phyloP scores from a whole-genome alignment of 1,284 basidiomycete genomes.

The Ustilago cynodontis region DNA sequence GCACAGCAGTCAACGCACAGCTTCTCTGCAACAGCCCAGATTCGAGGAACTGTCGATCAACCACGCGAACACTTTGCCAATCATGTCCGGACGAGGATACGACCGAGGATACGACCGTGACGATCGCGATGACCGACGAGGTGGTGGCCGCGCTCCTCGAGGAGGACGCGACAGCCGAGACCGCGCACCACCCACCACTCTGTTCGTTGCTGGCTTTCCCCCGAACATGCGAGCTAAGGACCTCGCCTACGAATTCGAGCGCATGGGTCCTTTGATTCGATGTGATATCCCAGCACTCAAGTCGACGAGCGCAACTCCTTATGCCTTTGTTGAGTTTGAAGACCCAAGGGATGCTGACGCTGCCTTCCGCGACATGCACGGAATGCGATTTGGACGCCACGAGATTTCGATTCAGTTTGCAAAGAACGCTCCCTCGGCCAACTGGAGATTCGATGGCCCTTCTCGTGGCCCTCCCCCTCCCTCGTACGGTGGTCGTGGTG shows the following conservation, averaged over 20 bases:
- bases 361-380: slow-evolving; percentile 63
- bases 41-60: not conserved
- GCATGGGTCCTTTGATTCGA: slow-evolving; percentile 61
- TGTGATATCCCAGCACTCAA: slow-evolving; percentile 65
- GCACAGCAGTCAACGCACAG: not conserved
- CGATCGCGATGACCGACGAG: slow-evolving; percentile 46
- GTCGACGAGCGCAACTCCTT: slow-evolving; percentile 52
- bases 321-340: slow-evolving; percentile 65
- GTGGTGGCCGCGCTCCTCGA: slow-evolving; percentile 4
- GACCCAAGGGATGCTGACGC: slow-evolving; percentile 62
- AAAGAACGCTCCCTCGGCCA: slow-evolving; percentile 60
- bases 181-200: slow-evolving; percentile 46
- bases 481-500: slow-evolving; percentile 38
- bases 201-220: slow-evolving; percentile 62
- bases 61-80: not conserved
- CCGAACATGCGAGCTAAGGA: slow-evolving; percentile 62
- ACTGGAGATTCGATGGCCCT: slow-evolving; percentile 60
- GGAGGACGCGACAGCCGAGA: slow-evolving; percentile 34
- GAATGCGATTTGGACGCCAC: slow-evolving; percentile 59
- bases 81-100: slow-evolving; percentile 44
- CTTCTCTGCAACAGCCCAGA: not conserved
- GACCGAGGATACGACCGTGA: slow-evolving; percentile 44
- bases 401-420: slow-evolving; percentile 62
- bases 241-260: slow-evolving; percentile 64
- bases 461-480: slow-evolving; percentile 47